These are phyloP conservation scores for Penicillium sp. DNA, from an alignment of 2,329 filamentous ascomycete species.

Conservation along the genomic window DNA sequence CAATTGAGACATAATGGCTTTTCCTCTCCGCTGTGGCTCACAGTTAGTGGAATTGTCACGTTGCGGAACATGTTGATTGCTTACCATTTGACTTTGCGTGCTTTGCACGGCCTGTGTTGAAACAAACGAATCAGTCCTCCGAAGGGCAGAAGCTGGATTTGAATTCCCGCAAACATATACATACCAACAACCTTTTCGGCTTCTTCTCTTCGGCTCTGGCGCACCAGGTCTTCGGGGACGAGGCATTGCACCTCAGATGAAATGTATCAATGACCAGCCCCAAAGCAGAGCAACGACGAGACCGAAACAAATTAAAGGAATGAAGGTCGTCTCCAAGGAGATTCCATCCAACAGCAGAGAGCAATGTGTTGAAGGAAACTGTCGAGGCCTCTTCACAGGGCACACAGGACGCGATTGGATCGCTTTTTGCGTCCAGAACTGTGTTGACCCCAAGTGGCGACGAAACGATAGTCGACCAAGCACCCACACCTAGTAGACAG, in stretches of 20 bases:
- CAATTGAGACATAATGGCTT: constrained; percentile 73
- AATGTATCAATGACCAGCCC: constrained; percentile 5
- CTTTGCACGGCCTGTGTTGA: constrained; percentile 69
- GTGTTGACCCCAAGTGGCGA: constrained; percentile 35
- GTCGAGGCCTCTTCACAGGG: constrained; percentile 8
- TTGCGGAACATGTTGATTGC: background rate
- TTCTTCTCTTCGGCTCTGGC: constrained; percentile 65
- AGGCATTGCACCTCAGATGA: constrained; percentile 51
- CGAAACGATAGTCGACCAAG: constrained; percentile 38
- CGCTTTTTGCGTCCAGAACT: constrained; percentile 29
- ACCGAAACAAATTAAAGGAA: constrained; percentile 10
- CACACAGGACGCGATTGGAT: constrained; percentile 8
- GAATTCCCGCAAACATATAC: constrained; percentile 11
- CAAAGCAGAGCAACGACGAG: background rate
- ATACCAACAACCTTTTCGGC: constrained; percentile 69
- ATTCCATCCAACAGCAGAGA: background rate
- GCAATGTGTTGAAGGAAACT: background rate
- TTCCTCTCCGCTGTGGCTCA: constrained; percentile 62
- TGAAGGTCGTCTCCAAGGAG: background rate
- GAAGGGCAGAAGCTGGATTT: background rate
- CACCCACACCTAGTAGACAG: constrained; percentile 35
- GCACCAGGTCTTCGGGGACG: constrained; percentile 65
- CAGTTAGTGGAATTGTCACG: constrained; percentile 12
- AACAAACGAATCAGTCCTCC: background rate
- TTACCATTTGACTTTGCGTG: constrained; percentile 74